Evolutionary conservation across 164 flowering plant genomes (phyloP), one percentile per base, ranked within the genome.

Genomic region (Tetracentron sinense): DNA sequence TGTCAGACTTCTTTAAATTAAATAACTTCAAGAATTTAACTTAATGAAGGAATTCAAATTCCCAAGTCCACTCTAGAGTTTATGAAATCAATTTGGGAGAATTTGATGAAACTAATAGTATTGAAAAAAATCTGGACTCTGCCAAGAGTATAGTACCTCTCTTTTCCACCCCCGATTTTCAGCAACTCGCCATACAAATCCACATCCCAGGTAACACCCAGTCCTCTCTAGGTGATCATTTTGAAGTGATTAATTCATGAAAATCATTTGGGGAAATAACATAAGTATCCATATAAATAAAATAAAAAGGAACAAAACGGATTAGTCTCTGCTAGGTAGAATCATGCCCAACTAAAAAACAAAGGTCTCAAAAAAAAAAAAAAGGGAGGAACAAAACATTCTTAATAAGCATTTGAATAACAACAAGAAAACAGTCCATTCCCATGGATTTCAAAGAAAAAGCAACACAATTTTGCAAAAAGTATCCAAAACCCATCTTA

Each of bases 131-230:
- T 7, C 28, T 20, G 31, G 23, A 31, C 23, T 23, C n/a, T 49
- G 35, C 3, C 5, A 52, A 35, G 22, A 10, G 27, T 19, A 59
- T 20, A 35, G 56, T 78, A 90, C 96, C 97, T 89, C 79, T 91
- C 97, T 77, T 94, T 94, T 62, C 97, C 97, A 65, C 97, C 99
- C 5, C 97, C 99, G 62, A 89, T 94, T 72, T 94, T 89, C 78
- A 91, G 97, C 81, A 94, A 77, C 65, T 94, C 98, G 0, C 97
- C 97, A 54, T 94, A 94, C 79, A 94, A 78, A 66, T 89, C 93
- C 33, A 91, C 97, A 68, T 83, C 96, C 97, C 97, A 91, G 14
- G 84, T 82, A 46, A 87, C 97, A 69, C 92, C 96, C 78, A 89
- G 61, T 77, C 80, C 96, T 72, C 64, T 90, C 96, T 90, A 89